phyloP scores from a whole-genome alignment of 768 basidiomycete genomes.

The Termitomyces sp. region DNA sequence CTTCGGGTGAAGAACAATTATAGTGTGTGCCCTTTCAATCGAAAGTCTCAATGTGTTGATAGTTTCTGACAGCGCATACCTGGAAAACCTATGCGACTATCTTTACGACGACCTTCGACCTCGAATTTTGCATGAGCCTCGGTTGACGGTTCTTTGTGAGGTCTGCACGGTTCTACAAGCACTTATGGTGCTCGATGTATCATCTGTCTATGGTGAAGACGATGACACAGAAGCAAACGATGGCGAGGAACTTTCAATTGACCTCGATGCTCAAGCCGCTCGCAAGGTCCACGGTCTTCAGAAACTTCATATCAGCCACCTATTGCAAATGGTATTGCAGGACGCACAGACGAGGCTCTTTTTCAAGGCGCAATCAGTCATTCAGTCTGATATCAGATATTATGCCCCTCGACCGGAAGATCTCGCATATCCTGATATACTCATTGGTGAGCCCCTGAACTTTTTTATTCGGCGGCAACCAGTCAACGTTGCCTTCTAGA shows the following conservation, averaged over 20 bases:
- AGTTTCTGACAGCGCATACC: constrained; percentile 61
- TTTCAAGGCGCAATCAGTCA: constrained; percentile 92
- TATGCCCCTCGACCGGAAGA: constrained; percentile 79
- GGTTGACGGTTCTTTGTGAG: constrained; percentile 84
- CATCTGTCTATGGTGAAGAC: constrained; percentile 27
- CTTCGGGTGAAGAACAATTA: constrained; percentile 69
- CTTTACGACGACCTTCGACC: constrained; percentile 96
- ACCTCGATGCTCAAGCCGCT: constrained; percentile 31
- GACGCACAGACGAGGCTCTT: constrained; percentile 95
- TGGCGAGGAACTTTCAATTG: constrained; percentile 36
- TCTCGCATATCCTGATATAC: constrained; percentile 82
- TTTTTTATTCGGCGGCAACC: not conserved
- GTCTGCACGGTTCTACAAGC: constrained; percentile 97
- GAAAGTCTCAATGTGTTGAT: constrained; percentile 1
- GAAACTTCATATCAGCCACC: constrained; percentile 72
- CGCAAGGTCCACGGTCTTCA: constrained; percentile 39
- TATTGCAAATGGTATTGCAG: constrained; percentile 88
- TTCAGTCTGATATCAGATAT: constrained; percentile 85
- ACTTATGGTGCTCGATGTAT: constrained; percentile 88
- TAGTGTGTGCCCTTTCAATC: constrained; percentile 34
- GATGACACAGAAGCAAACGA: constrained; percentile 12
- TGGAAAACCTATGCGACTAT: constrained; percentile 90
- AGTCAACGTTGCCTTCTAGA: constrained; percentile 29
- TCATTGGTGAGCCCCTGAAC: constrained; percentile 53
- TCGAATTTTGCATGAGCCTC: constrained; percentile 90